These are phyloP conservation scores for Mycena venus DNA, from an alignment of 768 basidiomycete species.

Conservation along the genomic window DNA sequence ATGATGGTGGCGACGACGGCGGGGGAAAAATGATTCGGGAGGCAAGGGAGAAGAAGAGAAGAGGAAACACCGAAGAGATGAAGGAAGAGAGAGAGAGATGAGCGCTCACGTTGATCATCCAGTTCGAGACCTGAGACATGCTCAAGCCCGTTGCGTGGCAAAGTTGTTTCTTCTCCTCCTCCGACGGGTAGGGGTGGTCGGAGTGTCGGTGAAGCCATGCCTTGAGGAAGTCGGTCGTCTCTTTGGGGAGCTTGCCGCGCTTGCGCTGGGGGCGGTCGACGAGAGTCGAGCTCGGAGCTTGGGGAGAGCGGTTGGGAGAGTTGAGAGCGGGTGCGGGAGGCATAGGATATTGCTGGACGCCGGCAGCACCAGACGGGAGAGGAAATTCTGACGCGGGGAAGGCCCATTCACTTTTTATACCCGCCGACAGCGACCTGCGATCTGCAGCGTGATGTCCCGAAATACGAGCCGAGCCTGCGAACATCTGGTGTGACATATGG, in stretches of 20 bases:
- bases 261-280: slow-evolving; percentile 86
- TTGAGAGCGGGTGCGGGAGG: slow-evolving; percentile 60
- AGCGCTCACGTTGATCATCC: slow-evolving; percentile 87
- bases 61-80: slow-evolving; percentile 30
- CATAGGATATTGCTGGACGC: slow-evolving; percentile 51
- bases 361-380: slow-evolving; percentile 52
- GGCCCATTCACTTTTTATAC: slow-evolving; percentile 80
- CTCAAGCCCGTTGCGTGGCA: slow-evolving; percentile 88
- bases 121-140: slow-evolving; percentile 93
- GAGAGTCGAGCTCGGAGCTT: slow-evolving; percentile 67
- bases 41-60: not conserved
- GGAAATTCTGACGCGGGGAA: slow-evolving; percentile 75
- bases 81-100: too few relatives aligned
- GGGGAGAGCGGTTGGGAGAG: slow-evolving; percentile 69
- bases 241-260: slow-evolving; percentile 90
- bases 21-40: slow-evolving; percentile 27
- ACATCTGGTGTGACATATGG: slow-evolving; percentile 70
- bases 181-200: slow-evolving; percentile 90
- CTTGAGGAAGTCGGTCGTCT: slow-evolving; percentile 90
- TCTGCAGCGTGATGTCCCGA: slow-evolving; percentile 70
- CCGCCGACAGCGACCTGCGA: slow-evolving; percentile 64
- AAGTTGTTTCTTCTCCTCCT: slow-evolving; percentile 92
- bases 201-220: slow-evolving; percentile 91
- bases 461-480: slow-evolving; percentile 76
- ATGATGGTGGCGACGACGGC: slow-evolving; percentile 24